Conservation (phyloP, 495 filamentous ascomycete genomes). For the Niebla homalea region DNA sequence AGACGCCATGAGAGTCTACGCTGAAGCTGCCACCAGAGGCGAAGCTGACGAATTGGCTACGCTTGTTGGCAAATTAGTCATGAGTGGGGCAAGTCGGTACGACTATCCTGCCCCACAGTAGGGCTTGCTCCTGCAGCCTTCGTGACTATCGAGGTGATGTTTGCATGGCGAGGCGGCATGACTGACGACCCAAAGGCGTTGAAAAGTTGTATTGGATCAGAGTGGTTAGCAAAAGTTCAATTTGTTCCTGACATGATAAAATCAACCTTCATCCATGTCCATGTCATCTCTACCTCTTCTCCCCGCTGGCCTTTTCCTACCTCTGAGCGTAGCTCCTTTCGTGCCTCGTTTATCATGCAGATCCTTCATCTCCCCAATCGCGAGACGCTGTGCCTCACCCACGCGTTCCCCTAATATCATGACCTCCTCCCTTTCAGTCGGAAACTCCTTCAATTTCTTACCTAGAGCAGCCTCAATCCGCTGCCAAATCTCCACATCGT, state of each 20-base stretch:
- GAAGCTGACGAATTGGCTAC: conserved; percentile 80
- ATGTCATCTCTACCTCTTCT: conserved; percentile 61
- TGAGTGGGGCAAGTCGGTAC: neutral
- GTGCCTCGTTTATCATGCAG: conserved; percentile 64
- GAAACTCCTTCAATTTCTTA: conserved; percentile 56
- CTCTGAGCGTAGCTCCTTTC: conserved; percentile 45
- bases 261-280: conserved; percentile 63
- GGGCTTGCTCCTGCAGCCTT: too few species aligned
- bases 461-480: conserved; percentile 75
- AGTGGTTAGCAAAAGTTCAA: too few species aligned
- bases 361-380: conserved; percentile 71
- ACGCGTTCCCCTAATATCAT: conserved; percentile 72
- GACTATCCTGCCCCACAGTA: neutral
- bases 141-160: too few species aligned
- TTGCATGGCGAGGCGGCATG: too few species aligned
- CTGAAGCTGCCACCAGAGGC: conserved; percentile 76
- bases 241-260: neutral
- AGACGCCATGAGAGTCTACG: conserved; percentile 91
- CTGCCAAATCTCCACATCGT: conserved; percentile 77
- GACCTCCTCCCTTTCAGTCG: conserved; percentile 65
- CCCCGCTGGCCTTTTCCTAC: conserved; percentile 28
- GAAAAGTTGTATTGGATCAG: too few species aligned
- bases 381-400: conserved; percentile 70
- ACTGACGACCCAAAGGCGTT: too few species aligned
- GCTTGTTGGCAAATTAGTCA: conserved; percentile 46